These are phyloP conservation scores for Penicillium tannophilum DNA, from an alignment of 495 filamentous ascomycete genomes.

Conservation along the genomic window DNA sequence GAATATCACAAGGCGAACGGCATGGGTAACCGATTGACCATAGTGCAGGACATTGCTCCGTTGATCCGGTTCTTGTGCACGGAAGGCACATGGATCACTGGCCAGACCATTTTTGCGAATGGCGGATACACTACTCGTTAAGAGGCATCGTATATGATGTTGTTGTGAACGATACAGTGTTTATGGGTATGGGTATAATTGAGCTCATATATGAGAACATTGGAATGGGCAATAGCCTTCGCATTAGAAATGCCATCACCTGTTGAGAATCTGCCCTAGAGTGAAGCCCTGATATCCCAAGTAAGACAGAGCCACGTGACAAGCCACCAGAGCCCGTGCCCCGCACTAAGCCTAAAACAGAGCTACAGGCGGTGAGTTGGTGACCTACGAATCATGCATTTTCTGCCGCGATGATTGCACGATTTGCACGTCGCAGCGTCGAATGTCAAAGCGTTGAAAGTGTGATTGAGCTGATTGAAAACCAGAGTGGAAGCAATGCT, in stretches of 20 bases:
- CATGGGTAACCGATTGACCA: conserved; percentile 36
- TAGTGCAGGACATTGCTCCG: conserved; percentile 39
- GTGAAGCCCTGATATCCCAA: neutral
- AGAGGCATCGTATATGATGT: neutral
- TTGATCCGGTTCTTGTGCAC: conserved; percentile 41
- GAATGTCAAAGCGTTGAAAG: neutral
- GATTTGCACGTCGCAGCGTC: neutral
- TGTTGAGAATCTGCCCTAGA: neutral
- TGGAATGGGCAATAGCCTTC: too few species aligned
- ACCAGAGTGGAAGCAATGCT: neutral
- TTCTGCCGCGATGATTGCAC: neutral
- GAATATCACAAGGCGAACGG: conserved; percentile 36
- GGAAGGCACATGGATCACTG: conserved; percentile 39
- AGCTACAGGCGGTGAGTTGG: neutral
- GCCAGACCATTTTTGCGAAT: conserved; percentile 47
- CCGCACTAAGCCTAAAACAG: conserved; percentile 1
- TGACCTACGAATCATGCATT: neutral
- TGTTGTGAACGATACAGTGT: too few species aligned
- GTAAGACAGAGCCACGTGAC: neutral
- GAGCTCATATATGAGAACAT: too few species aligned
- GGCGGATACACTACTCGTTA: conserved; percentile 41
- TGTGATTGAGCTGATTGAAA: too few species aligned
- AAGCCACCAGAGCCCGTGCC: neutral
- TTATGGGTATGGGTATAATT: neutral
- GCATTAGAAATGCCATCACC: neutral